phyloP scores from a whole-genome alignment of 176 grass and related monocot species.

The Musa acuminata region DNA sequence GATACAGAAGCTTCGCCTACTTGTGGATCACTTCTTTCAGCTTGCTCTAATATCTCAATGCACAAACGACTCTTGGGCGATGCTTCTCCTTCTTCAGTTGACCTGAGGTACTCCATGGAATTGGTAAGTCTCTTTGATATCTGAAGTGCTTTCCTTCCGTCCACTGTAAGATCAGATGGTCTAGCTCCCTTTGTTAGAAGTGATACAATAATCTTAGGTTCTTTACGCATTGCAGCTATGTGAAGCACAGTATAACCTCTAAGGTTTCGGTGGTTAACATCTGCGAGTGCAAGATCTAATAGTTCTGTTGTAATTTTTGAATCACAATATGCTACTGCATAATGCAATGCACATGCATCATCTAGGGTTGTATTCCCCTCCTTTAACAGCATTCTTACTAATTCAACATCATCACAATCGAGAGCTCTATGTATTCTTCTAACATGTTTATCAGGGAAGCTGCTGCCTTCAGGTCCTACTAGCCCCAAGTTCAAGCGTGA shows the following conservation, averaged over 20 bases:
- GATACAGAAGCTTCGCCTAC: constrained; percentile 68
- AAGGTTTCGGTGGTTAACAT: constrained; percentile 72
- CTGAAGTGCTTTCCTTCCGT: constrained; percentile 77
- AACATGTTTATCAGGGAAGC: constrained; percentile 50
- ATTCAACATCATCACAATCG: constrained; percentile 79
- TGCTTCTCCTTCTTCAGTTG: constrained; percentile 40
- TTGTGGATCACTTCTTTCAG: constrained; percentile 57
- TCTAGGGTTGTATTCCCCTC: constrained; percentile 84
- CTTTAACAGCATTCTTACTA: constrained; percentile 69
- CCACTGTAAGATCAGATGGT: constrained; percentile 52
- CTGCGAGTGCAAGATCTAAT: constrained; percentile 66
- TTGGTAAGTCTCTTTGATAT: constrained; percentile 65
- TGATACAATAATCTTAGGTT: constrained; percentile 85
- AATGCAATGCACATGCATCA: constrained; percentile 82
- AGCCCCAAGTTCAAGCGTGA: constrained; percentile 38
- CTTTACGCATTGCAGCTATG: constrained; percentile 56
- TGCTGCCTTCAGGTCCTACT: constrained; percentile 28
- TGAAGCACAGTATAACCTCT: constrained; percentile 93
- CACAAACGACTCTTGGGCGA: constrained; percentile 55
- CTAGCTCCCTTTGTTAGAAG: constrained; percentile 87
- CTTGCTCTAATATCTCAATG: constrained; percentile 73
- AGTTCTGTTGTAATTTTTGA: constrained; percentile 82
- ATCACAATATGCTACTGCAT: constrained; percentile 83
- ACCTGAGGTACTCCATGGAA: constrained; percentile 32
- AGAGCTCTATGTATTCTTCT: constrained; percentile 70